Conservation (phyloP, 2,329 filamentous ascomycete species). For the Ascochyta fabae region DNA sequence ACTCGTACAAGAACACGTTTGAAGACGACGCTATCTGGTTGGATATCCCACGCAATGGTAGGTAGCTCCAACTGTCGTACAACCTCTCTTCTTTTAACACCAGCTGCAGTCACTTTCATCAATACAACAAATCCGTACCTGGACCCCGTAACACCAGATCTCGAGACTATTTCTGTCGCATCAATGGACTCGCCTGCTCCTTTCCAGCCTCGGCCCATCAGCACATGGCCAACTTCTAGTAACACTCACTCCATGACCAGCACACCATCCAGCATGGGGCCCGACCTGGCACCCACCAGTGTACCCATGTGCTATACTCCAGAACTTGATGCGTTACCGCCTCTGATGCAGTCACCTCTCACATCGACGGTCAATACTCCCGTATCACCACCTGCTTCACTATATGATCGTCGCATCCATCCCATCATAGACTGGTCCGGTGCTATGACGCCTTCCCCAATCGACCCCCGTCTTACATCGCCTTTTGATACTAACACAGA, state of each 20-base stretch:
- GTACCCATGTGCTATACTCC: constrained; percentile 37
- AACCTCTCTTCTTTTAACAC: constrained; percentile 14
- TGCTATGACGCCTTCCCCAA: constrained; percentile 41
- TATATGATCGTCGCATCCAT: constrained; percentile 59
- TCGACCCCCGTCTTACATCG: constrained; percentile 45
- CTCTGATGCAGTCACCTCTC: constrained; percentile 41
- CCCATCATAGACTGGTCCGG: constrained; percentile 55
- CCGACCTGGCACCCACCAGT: constrained; percentile 61
- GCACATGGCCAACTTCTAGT: constrained; percentile 38
- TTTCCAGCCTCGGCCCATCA: constrained; percentile 35
- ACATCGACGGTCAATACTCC: constrained; percentile 40
- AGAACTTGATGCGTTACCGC: constrained; percentile 37
- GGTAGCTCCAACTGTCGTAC: constrained; percentile 14
- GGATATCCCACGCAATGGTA: constrained; percentile 65
- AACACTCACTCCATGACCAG: constrained; percentile 37
- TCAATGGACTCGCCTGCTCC: constrained; percentile 43
- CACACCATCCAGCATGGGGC: constrained; percentile 53
- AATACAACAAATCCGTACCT: constrained; percentile 68
- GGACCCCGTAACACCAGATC: constrained; percentile 51
- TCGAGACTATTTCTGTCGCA: constrained; percentile 40
- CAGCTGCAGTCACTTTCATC: constrained; percentile 62
- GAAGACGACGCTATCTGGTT: constrained; percentile 67
- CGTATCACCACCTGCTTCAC: constrained; percentile 53
- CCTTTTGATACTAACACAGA: constrained; percentile 37
- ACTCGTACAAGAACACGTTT: constrained; percentile 71